Base-by-base conservation (phyloP, 2,329 filamentous ascomycete genomes). In the Ophiocordyceps camponoti-floridani region DNA sequence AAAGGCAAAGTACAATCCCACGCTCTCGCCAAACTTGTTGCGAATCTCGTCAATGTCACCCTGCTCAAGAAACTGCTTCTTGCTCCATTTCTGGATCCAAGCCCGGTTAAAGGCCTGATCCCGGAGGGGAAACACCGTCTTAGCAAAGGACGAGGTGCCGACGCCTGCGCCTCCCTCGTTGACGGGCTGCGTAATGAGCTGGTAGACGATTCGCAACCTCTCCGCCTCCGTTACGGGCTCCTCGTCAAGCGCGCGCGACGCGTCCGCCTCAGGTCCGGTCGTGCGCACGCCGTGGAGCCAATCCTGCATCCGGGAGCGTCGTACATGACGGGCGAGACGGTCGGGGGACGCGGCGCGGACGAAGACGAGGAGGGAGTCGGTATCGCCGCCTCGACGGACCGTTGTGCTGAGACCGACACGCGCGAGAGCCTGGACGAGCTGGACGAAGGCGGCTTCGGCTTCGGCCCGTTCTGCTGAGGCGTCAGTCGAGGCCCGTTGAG, bases 1-100 rank as follows among this genome's bases (percentile, higher is more conserved):
- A 57, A 96, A 96, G 37, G 88, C 86, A 59, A 94, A 96, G 66
- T 96, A 96, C 61, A 93, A 94, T 33, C 84, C 89, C 47, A 95
- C 83, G 58, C 77, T 82, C 60, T 89, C 82, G 43, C 85, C 85
- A 59, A 87, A 86, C 50, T 79, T 71, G 56, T 86, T 72, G 26
- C 82, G 75, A 49, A 94, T 86, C 42, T 75, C 71, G 55, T 83
- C 76, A n/a, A 93, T 65, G 53, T 86, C 75, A 43, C 70, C 60
- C 33, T 76, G 63, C 45, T 77, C 75, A 23, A 88, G 65, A 40
- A 79, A 69, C 48, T 81, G 82, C 58, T 82, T 83, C 43, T 71
- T 76, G 54, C 80, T 80, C 73, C 84, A 82, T 50, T 79, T 72
- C 56, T 80, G 77, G 50, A 94, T 73, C 74, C 86, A 84, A 26